Evolutionary conservation across 345 rosid species (phyloP).

Genomic region (Heritiera fomes): DNA sequence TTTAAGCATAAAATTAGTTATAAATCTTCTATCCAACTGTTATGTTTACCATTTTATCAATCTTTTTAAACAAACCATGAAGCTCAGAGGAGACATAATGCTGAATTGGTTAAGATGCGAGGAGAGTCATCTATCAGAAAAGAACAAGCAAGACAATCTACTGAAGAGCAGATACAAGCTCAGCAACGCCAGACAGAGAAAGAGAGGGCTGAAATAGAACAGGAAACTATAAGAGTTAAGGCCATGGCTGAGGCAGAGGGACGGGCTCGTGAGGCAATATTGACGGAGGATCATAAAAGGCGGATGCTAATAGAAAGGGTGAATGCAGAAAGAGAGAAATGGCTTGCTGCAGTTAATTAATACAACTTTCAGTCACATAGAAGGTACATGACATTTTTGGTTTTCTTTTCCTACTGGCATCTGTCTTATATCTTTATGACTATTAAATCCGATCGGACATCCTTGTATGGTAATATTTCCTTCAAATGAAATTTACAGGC

Average conservation of each 20-base stretch:
- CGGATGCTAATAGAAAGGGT: slow-evolving; percentile 75
- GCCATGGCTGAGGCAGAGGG: slow-evolving; percentile 99
- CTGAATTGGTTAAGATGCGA: slow-evolving; percentile 84
- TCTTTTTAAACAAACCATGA: slow-evolving; percentile 80
- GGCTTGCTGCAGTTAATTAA: slow-evolving; percentile 97
- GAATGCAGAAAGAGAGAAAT: slow-evolving; percentile 78
- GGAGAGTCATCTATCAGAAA: slow-evolving; percentile 78
- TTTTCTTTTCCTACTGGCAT: not conserved
- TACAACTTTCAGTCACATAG: slow-evolving; percentile 77
- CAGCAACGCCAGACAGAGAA: slow-evolving; percentile 93
- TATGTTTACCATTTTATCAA: slow-evolving; percentile 25
- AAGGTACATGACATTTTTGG: slow-evolving; percentile 50
- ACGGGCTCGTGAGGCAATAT: slow-evolving; percentile 81
- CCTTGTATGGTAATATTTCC: slow-evolving; percentile 3
- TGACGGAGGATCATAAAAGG: slow-evolving; percentile 85
- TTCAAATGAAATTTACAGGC: slow-evolving; percentile 46
- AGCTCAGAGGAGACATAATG: slow-evolving; percentile 79
- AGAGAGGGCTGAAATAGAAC: slow-evolving; percentile 90
- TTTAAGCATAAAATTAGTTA: not conserved
- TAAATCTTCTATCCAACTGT: slow-evolving; percentile 9
- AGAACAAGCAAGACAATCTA: slow-evolving; percentile 69
- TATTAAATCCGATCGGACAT: not conserved
- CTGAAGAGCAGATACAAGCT: slow-evolving; percentile 96
- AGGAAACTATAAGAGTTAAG: slow-evolving; percentile 89
- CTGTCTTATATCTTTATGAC: not conserved